Evolutionary conservation across 345 rosid species (phyloP), one percentile per base, ranked within the genome.

Genomic region (Hypericum androsaemum): DNA sequence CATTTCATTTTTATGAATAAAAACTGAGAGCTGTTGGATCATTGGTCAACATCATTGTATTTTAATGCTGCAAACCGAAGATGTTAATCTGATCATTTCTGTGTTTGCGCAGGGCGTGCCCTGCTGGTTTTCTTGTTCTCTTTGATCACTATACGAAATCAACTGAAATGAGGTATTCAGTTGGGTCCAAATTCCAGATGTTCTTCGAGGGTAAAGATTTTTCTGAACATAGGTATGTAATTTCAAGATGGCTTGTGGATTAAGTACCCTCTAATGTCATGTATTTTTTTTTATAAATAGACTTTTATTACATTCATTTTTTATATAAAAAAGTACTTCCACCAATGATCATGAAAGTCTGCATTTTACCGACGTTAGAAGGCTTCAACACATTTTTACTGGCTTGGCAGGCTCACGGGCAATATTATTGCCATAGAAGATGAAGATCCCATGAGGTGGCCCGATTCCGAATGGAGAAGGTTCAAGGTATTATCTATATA

Each of bases 391-490:
- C 43, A 7, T 58, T 43, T n/a, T 7, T 13, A 57, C n/a, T 52
- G 59, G n/a, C n/a, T n/a, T 52, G n/a, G 37, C 72, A 79, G 83
- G 51, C 44, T 59, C 16, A 46, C 47, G 37, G 90, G 84, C 42
- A 74, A 74, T 5, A 43, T 83, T 12, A 53, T 76, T 41, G 71
- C 70, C 32, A 50, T 3, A 37, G 71, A 64, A 60, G 79, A 70
- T 22, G 14, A 74, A 7, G 90, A 83, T 70, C 78, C 11, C 13
- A 54, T 61, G 42, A 63, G 75, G 54, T 83, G 83, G 82, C 80
- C 76, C 6, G 37, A 57, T 58, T 83, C 90, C n/a, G 64, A 74
- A 56, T 83, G 90, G 90, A 72, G 74, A 61, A 60, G 75, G 50
- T 78, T 78, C 15, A 62, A 66, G 77, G 86, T 83, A 52, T 12